Evolutionary conservation across 179 eudicot genomes (phyloP).

Genomic region (Spinacia oleracea): DNA sequence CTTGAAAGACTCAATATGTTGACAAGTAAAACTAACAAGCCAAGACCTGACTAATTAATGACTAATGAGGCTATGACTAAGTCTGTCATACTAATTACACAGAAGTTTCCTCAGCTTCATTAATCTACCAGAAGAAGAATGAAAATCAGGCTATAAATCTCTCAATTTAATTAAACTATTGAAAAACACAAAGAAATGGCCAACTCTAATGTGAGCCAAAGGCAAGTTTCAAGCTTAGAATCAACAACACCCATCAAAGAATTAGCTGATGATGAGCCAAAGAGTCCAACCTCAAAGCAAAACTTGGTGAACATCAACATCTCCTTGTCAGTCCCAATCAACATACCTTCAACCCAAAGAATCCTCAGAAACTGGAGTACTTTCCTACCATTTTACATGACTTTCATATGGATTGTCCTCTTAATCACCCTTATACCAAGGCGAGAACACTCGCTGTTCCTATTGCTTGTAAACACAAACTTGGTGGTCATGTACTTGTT

Average conservation of each 20-base stretch:
- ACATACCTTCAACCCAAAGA: slow-evolving; percentile 40
- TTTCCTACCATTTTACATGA: slow-evolving; percentile 31
- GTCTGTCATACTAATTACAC: not conserved
- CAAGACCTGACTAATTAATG: too few relatives aligned
- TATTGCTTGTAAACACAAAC: slow-evolving; percentile 32
- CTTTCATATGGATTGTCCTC: slow-evolving; percentile 42
- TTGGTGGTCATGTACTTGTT: slow-evolving; percentile 33
- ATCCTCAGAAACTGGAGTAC: slow-evolving; percentile 29
- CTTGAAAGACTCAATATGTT: not conserved
- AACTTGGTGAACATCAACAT: slow-evolving; percentile 7
- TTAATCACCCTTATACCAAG: slow-evolving; percentile 41
- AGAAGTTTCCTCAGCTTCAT: slow-evolving; percentile 4
- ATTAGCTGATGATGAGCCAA: slow-evolving; percentile 7
- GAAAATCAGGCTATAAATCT: not conserved
- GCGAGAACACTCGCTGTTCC: slow-evolving; percentile 36
- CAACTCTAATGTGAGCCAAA: slow-evolving; percentile 10
- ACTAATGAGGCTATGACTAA: not conserved
- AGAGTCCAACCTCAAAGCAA: slow-evolving; percentile 2
- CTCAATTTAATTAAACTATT: not conserved
- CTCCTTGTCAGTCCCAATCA: slow-evolving; percentile 35
- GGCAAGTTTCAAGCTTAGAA: slow-evolving; percentile 10
- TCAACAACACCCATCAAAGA: not conserved
- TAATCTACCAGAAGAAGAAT: not conserved
- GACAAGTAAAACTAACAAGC: not conserved
- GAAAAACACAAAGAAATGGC: slow-evolving; percentile 11